These are phyloP conservation scores for Lonicera japonica DNA, from an alignment of 129 eudicot species.

Conservation along the genomic window DNA sequence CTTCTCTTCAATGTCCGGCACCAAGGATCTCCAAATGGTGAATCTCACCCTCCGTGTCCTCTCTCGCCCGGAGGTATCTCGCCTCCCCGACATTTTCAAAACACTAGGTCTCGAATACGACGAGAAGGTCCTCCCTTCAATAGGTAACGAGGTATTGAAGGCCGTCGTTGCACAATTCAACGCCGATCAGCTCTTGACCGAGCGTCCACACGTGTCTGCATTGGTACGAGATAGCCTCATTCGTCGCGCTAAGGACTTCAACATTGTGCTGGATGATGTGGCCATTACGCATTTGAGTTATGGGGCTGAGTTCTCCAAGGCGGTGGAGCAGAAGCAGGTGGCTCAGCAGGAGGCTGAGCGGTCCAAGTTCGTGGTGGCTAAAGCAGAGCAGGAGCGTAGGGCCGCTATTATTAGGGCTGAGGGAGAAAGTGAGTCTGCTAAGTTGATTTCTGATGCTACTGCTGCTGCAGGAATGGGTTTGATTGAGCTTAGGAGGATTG, in stretches of 20 bases:
- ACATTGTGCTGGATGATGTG: slow-evolving; percentile 85
- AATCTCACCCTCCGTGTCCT: slow-evolving; percentile 88
- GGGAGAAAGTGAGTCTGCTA: slow-evolving; percentile 94
- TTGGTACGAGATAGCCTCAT: slow-evolving; percentile 75
- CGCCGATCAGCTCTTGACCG: slow-evolving; percentile 90
- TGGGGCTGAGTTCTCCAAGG: slow-evolving; percentile 88
- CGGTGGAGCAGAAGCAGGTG: slow-evolving; percentile 98
- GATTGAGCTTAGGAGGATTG: slow-evolving; percentile 94
- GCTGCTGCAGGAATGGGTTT: slow-evolving; percentile 71
- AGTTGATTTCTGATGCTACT: slow-evolving; percentile 87
- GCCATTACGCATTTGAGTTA: slow-evolving; percentile 86
- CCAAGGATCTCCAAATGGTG: slow-evolving; percentile 94
- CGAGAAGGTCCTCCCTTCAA: slow-evolving; percentile 84
- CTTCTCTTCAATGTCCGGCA: slow-evolving; percentile 75
- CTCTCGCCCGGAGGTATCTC: slow-evolving; percentile 62
- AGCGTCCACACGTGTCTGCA: slow-evolving; percentile 78
- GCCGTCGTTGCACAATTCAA: slow-evolving; percentile 93
- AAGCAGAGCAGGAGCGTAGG: slow-evolving; percentile 85
- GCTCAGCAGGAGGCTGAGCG: slow-evolving; percentile 99
- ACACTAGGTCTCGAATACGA: slow-evolving; percentile 84
- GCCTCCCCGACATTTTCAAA: slow-evolving; percentile 60
- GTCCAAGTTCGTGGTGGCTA: slow-evolving; percentile 75
- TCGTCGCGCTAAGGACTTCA: slow-evolving; percentile 81
- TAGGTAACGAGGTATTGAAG: slow-evolving; percentile 81
- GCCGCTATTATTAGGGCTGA: slow-evolving; percentile 89